Evolutionary conservation across 805 yeast species (phyloP), one percentile per base, ranked within the genome.

Genomic region (Aciculoconidium aculeatum): DNA sequence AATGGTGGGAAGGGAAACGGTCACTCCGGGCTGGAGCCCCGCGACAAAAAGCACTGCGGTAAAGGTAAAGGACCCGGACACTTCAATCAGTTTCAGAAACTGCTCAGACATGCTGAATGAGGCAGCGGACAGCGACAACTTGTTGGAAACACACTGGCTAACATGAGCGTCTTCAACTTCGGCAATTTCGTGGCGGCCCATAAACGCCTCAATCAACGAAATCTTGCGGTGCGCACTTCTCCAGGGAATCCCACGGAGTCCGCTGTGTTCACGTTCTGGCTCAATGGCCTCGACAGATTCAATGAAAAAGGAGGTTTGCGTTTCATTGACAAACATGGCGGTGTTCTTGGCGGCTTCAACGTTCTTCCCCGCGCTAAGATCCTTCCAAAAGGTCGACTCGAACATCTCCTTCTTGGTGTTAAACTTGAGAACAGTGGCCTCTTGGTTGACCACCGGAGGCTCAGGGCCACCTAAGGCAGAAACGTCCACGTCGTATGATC

Each of bases 161-260:
- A 43, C 28, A 15, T 53, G 51, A 4, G 37, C 31, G n/a, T 36
- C 37, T 6, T 17, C 11, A 2, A 33, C 21, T 7, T 15, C 13
- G 2, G 13, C 12, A 4, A 17, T 10, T n/a, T 30, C 21, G 9
- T 27, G 13, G n/a, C 25, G 34, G 3, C 53, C 51, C 17, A 37
- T 41, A 13, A 37, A 40, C 4, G 47, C 51, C 23, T 48, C 52
- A 2, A 40, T 21, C 22, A 49, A 13, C n/a, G 39, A 37, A 4
- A 47, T 35, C 2, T 29, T 25, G 17, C 45, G 15, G n/a, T 14
- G 10, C n/a, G 13, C 14, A 7, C 27, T 24, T 24, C 7, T 14
- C 27, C 15, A 22, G 10, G 11, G 22, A 20, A 20, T n/a, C 22
- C 11, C 5, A n/a, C 22, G 11, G 11, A 10, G 6, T 12, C 11